Evolutionary conservation across 768 basidiomycete species (phyloP).

Genomic region (Antrodiella citrinella): DNA sequence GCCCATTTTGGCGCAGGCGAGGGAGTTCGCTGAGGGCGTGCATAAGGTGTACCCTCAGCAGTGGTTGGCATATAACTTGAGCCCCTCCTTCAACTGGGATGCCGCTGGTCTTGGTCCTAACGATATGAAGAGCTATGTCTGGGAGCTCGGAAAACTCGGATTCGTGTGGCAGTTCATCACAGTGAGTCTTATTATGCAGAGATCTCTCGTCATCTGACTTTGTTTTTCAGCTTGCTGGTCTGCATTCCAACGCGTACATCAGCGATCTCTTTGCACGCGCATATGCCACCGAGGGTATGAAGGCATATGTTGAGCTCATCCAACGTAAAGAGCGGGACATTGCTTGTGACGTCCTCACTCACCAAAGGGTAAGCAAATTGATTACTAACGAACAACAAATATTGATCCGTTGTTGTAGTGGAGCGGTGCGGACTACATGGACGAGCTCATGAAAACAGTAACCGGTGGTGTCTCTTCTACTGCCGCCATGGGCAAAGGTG

Average conservation of each 20-base stretch:
- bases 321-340: constrained; percentile 90
- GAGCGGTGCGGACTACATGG: constrained; percentile 92
- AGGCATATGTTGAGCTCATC: constrained; percentile 93
- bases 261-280: constrained; percentile 85
- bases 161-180: constrained; percentile 99
- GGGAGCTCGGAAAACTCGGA: constrained; percentile 91
- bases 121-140: constrained; percentile 85
- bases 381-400: background rate
- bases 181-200: constrained; percentile 35
- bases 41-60: constrained; percentile 76
- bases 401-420: constrained; percentile 43
- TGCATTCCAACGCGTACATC: constrained; percentile 97
- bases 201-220: background rate
- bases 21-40: constrained; percentile 87
- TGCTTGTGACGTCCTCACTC: constrained; percentile 92
- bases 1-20: constrained; percentile 86
- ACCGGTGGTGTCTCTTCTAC: constrained; percentile 97
- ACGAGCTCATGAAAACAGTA: constrained; percentile 88
- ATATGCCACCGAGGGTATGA: constrained; percentile 95
- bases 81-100: constrained; percentile 91
- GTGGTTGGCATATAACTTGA: constrained; percentile 95
- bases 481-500: constrained; percentile 98
- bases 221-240: constrained; percentile 70
- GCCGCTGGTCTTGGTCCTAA: constrained; percentile 81
- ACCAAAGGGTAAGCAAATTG: constrained; percentile 71